phyloP scores from a whole-genome alignment of 495 filamentous ascomycete species.

The Aspergillus avenaceus region DNA sequence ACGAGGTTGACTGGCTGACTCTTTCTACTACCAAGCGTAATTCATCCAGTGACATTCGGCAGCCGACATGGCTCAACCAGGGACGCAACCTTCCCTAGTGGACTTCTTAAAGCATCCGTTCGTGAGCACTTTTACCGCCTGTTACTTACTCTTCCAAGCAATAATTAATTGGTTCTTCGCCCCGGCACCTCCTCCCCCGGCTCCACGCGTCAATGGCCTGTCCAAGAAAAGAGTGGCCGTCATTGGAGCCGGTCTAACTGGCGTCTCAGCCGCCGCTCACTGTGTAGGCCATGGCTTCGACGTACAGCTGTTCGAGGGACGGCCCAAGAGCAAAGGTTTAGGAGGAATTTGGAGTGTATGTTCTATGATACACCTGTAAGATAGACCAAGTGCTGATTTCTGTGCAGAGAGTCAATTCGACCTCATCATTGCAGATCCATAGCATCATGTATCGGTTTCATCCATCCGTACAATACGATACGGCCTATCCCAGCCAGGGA shows the following conservation, averaged over 20 bases:
- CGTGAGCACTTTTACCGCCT: constrained; percentile 44
- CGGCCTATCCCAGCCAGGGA: constrained; percentile 68
- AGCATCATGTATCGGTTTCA: constrained; percentile 88
- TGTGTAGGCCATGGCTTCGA: constrained; percentile 87
- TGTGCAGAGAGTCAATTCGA: constrained; percentile 70
- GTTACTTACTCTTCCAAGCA: constrained; percentile 66
- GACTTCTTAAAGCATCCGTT: constrained; percentile 31
- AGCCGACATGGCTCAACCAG: not conserved
- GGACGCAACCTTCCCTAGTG: constrained; percentile 1
- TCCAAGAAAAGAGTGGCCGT: constrained; percentile 65
- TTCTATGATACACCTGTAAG: not conserved
- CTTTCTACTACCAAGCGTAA: not conserved
- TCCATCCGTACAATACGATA: constrained; percentile 68
- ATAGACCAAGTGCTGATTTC: not conserved
- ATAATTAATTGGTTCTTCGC: constrained; percentile 63
- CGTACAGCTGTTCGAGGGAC: constrained; percentile 71
- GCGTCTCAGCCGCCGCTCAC: constrained; percentile 76
- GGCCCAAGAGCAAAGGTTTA: constrained; percentile 52
- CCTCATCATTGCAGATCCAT: constrained; percentile 77
- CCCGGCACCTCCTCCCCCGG: constrained; percentile 60
- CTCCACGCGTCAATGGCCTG: constrained; percentile 40
- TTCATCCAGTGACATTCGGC: not conserved
- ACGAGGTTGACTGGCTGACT: too few species aligned
- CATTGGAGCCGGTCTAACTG: constrained; percentile 79
- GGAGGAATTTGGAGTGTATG: constrained; percentile 85